Conservation (phyloP, 768 basidiomycete species). For the Mycena filopes region DNA sequence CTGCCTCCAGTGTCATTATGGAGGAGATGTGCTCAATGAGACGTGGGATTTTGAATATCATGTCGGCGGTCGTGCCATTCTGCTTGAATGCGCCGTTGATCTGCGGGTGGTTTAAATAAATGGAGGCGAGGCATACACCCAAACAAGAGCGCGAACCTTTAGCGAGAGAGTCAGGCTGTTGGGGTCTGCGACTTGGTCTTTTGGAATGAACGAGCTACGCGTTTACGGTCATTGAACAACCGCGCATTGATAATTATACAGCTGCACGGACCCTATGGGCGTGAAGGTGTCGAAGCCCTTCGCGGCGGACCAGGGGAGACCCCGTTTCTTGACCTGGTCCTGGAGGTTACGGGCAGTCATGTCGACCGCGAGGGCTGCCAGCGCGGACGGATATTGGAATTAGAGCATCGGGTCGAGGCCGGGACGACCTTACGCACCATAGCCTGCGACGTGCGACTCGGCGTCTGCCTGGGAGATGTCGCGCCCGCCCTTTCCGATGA, state of each 20-base stretch:
- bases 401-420: neutral
- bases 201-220: slow-evolving; percentile 84
- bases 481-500: slow-evolving; percentile 89
- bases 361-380: slow-evolving; percentile 95
- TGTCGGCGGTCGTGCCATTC: slow-evolving; percentile 84
- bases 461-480: slow-evolving; percentile 83
- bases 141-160: slow-evolving; percentile 59
- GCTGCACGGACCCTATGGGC: slow-evolving; percentile 77
- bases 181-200: slow-evolving; percentile 71
- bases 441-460: slow-evolving; percentile 87
- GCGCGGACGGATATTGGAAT: too few species aligned
- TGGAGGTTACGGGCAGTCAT: slow-evolving; percentile 98
- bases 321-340: slow-evolving; percentile 89
- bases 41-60: slow-evolving; percentile 92
- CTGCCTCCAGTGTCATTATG: slow-evolving; percentile 96
- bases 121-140: too few species aligned
- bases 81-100: slow-evolving; percentile 89
- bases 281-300: slow-evolving; percentile 99
- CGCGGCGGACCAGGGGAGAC: slow-evolving; percentile 96
- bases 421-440: slow-evolving; percentile 72
- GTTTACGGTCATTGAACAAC: slow-evolving; percentile 14
- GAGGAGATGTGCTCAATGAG: slow-evolving; percentile 92
- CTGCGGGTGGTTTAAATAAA: slow-evolving; percentile 48
- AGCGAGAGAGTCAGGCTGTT: slow-evolving; percentile 82
- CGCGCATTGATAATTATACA: neutral